Evolutionary conservation across 345 rosid species (phyloP).

Genomic region (Cardiospermum halicacabum): DNA sequence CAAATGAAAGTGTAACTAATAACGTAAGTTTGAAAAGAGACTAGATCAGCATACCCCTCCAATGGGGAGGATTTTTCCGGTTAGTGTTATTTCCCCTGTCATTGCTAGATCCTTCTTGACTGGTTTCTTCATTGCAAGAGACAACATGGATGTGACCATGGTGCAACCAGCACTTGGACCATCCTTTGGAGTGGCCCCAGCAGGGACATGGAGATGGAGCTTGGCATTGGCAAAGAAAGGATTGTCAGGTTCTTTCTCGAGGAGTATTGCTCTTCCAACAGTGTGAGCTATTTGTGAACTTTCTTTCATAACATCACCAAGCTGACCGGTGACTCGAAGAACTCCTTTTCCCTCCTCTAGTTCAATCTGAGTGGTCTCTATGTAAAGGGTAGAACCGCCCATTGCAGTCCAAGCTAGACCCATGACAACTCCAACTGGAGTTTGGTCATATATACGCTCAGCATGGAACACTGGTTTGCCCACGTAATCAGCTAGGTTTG

Average conservation of each 20-base stretch:
- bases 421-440: slow-evolving; percentile 97
- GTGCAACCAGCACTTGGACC: slow-evolving; percentile 99
- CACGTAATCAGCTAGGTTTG: slow-evolving; percentile 74
- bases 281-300: slow-evolving; percentile 96
- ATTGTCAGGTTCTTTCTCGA: slow-evolving; percentile 61
- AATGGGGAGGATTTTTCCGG: slow-evolving; percentile 90
- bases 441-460: slow-evolving; percentile 78
- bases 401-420: slow-evolving; percentile 99
- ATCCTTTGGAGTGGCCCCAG: slow-evolving; percentile 96
- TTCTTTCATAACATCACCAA: slow-evolving; percentile 99
- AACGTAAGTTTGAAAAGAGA: neutral
- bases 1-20: neutral
- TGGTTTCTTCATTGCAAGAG: slow-evolving; percentile 75
- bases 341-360: slow-evolving; percentile 92
- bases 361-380: slow-evolving; percentile 81
- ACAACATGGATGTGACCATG: slow-evolving; percentile 95
- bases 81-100: slow-evolving; percentile 95
- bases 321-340: slow-evolving; percentile 80
- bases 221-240: slow-evolving; percentile 76
- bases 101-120: slow-evolving; percentile 83
- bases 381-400: slow-evolving; percentile 98
- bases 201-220: slow-evolving; percentile 98
- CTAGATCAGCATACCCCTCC: slow-evolving; percentile 75
- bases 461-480: slow-evolving; percentile 98
- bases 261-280: slow-evolving; percentile 69